Evolutionary conservation across 2,329 filamentous ascomycete species (phyloP).

Genomic region (Penicillium sp.): DNA sequence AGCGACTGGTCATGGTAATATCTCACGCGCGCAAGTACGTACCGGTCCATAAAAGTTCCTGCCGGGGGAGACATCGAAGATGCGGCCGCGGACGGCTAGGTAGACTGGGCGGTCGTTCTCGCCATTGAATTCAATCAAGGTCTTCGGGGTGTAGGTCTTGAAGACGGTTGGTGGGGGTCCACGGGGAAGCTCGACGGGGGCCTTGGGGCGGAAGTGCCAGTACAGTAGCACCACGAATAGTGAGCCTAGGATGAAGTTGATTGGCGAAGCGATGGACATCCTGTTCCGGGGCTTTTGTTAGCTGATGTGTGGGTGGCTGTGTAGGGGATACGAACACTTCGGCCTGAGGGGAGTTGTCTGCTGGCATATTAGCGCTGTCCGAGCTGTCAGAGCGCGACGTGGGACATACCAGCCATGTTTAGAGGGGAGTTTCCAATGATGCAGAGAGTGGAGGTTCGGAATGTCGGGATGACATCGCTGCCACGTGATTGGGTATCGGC

Average conservation of each 20-base stretch:
- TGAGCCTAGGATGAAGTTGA: constrained; percentile 63
- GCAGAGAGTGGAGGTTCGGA: constrained; percentile 2
- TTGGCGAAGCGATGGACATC: constrained; percentile 58
- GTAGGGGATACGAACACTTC: constrained; percentile 37
- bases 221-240: constrained; percentile 61
- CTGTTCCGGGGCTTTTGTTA: constrained; percentile 25
- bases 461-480: constrained; percentile 14
- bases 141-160: constrained; percentile 79
- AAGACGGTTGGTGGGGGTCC: constrained; percentile 73
- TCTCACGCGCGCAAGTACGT: constrained; percentile 17
- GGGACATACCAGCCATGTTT: constrained; percentile 22
- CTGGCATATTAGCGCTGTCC: constrained; percentile 14
- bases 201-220: constrained; percentile 59
- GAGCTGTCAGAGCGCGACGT: not conserved
- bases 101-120: constrained; percentile 73
- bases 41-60: constrained; percentile 91
- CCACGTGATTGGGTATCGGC: constrained; percentile 19
- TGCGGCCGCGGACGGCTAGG: constrained; percentile 83
- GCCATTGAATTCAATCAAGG: constrained; percentile 86
- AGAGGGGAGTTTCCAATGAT: not conserved
- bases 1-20: not conserved
- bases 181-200: constrained; percentile 54
- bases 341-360: constrained; percentile 32
- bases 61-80: constrained; percentile 87
- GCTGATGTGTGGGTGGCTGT: constrained; percentile 2